Base-by-base conservation (phyloP, 2,329 filamentous ascomycete species). In the Aspergillus sp. region DNA sequence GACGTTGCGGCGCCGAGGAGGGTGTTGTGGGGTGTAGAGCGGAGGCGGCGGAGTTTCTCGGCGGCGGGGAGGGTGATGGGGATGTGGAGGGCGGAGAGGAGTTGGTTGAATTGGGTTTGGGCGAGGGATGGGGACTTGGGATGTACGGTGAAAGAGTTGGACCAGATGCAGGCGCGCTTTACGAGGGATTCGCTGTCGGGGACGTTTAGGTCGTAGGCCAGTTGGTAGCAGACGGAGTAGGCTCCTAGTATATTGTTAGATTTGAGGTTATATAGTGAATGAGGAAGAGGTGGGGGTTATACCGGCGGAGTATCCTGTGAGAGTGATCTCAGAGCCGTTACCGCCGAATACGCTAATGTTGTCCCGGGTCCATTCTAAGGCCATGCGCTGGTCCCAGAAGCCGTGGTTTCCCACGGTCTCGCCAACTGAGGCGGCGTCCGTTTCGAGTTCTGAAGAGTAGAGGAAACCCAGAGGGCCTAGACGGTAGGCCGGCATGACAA, bases 391-490 rank as follows among this genome's bases (percentile, higher is more conserved):
- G 61, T 87, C 84, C 83, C 83, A 86, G 72, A 86, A 85, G 3
- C 84, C 84, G 30, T 81, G 74, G 59, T 87, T 87, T 1, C 81
- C 80, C 3, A 75, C 71, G 0, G 76, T 74, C 38, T 81, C 77
- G 1, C 76, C 71, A 2, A 60, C 65, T 0, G 67, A 63, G 3
- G 72, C 68, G 4, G 80, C 78, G 53, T 83, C 81, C 2, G 74
- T 69, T 41, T 76, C 71, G 3, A 86, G 66, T 64, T 86, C 83
- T 2, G 73, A 64, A 2, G 81, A 81, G 23, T 83, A 80, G 1
- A 87, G 75, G 68, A 87, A 87, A 0, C 85, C 85, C 55, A 87
- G 81, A 1, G 84, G 70, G 58, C 85, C 85, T 1, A 87, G 71
- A 2, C 85, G 81, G 66, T 87, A 87, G 1, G 82, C 84, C 1